Conservation (phyloP, 2,329 filamentous ascomycete species). For the Colletotrichum destructivum region DNA sequence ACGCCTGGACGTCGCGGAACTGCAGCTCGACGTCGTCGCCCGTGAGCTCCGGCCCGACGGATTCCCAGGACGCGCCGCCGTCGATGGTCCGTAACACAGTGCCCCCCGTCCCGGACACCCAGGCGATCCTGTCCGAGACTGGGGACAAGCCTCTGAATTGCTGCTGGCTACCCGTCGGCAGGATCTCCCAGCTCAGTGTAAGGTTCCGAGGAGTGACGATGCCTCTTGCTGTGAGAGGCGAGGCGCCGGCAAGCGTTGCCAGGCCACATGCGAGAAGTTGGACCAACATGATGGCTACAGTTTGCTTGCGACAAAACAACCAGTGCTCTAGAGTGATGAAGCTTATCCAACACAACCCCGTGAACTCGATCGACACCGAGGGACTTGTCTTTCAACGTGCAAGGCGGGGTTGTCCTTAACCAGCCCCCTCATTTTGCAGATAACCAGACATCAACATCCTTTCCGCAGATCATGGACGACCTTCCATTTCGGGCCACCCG, state of each 20-base stretch:
- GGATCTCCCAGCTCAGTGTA: constrained; percentile 46
- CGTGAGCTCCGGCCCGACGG: constrained; percentile 49
- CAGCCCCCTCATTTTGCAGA: constrained; percentile 29
- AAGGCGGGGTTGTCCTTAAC: constrained; percentile 17
- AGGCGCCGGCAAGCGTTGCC: constrained; percentile 20
- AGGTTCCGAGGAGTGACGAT: background rate
- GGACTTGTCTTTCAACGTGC: background rate
- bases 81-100: constrained; percentile 51
- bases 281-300: constrained; percentile 10
- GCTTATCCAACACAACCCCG: background rate
- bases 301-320: background rate
- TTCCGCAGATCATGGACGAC: constrained; percentile 31
- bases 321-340: background rate
- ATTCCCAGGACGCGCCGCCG: constrained; percentile 49
- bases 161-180: constrained; percentile 46
- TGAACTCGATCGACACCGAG: background rate
- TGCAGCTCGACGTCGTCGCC: constrained; percentile 47
- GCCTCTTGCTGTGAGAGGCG: constrained; percentile 11
- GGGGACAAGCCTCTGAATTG: constrained; percentile 52
- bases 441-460: constrained; percentile 10
- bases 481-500: constrained; percentile 23
- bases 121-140: constrained; percentile 50
- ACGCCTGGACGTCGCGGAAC: constrained; percentile 55
- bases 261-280: constrained; percentile 6
- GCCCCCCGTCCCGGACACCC: constrained; percentile 50